phyloP scores from a whole-genome alignment of 306 rosid species.

The Vachellia pachyceras region DNA sequence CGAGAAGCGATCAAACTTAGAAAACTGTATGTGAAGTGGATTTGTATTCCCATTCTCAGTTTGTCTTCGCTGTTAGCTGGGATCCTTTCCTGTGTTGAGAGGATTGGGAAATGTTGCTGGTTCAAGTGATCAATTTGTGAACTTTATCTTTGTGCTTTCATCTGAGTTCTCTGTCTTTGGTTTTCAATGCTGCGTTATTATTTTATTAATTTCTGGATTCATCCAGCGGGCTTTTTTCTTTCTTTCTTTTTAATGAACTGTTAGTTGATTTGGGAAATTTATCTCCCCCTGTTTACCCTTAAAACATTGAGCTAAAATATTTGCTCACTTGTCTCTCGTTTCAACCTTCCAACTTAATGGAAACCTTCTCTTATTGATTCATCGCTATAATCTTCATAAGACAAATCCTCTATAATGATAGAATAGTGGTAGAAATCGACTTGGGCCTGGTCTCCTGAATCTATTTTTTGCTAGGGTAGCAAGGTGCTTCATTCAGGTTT shows the following conservation, averaged over 20 bases:
- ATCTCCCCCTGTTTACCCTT: neutral
- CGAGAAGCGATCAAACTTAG: neutral
- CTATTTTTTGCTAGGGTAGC: slow-evolving; percentile 40
- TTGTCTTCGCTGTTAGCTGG: neutral
- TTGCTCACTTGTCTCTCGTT: neutral
- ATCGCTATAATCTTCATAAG: slow-evolving; percentile 4
- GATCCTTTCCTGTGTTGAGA: neutral
- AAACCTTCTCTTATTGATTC: slow-evolving; percentile 26
- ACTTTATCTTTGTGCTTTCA: slow-evolving; percentile 15
- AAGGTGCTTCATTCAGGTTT: slow-evolving; percentile 30
- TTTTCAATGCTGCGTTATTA: neutral
- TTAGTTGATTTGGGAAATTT: neutral
- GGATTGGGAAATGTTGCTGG: neutral
- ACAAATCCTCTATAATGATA: slow-evolving; percentile 11
- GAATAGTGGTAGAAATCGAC: slow-evolving; percentile 18
- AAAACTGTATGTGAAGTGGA: neutral
- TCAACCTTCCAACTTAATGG: neutral
- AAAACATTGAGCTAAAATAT: neutral
- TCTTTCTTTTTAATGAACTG: neutral
- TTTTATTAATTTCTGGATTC: neutral
- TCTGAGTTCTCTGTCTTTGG: neutral
- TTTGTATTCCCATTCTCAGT: neutral
- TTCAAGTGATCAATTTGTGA: slow-evolving; percentile 18
- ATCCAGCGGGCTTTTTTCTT: neutral
- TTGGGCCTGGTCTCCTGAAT: slow-evolving; percentile 38